phyloP scores from a whole-genome alignment of 208 protist genomes.

The Novymonas esmeraldas region DNA sequence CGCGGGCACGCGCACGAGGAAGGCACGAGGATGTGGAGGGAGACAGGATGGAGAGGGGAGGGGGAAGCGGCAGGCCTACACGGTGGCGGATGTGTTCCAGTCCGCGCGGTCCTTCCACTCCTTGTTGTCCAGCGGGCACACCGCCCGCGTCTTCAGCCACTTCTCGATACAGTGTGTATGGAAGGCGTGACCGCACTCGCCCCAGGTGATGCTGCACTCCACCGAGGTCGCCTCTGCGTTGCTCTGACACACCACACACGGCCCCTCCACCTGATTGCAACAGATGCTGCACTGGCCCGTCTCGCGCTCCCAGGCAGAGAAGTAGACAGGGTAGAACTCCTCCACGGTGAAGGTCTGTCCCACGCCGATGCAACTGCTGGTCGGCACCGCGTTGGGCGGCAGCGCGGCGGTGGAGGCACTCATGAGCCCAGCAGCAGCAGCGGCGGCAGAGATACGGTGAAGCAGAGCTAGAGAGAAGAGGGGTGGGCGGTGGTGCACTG shows the following conservation, averaged over 20 bases:
- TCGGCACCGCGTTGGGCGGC: neutral
- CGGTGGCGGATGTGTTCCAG: slow-evolving; percentile 37
- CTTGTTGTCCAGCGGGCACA: slow-evolving; percentile 97
- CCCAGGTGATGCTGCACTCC: slow-evolving; percentile 97
- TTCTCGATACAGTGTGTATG: slow-evolving; percentile 98
- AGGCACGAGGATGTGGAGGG: neutral
- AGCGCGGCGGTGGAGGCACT: slow-evolving; percentile 1
- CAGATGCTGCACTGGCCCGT: slow-evolving; percentile 98
- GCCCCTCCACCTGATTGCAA: slow-evolving; percentile 97
- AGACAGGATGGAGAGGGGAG: neutral
- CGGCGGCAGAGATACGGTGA: neutral
- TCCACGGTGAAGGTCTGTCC: slow-evolving; percentile 69
- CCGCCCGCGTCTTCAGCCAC: slow-evolving; percentile 97
- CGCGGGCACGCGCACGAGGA: no score
- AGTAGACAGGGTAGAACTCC: slow-evolving; percentile 96
- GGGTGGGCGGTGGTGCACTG: neutral
- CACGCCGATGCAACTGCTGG: no score
- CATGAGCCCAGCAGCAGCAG: no score
- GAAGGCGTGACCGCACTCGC: slow-evolving; percentile 98
- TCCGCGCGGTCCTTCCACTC: slow-evolving; percentile 92
- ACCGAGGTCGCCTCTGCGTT: slow-evolving; percentile 44
- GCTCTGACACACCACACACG: slow-evolving; percentile 97
- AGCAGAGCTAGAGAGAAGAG: neutral
- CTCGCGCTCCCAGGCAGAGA: slow-evolving; percentile 95
- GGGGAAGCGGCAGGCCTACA: neutral